These are phyloP conservation scores for Coniochaeta hoffmannii DNA, from an alignment of 2,329 filamentous ascomycete genomes.

Conservation along the genomic window DNA sequence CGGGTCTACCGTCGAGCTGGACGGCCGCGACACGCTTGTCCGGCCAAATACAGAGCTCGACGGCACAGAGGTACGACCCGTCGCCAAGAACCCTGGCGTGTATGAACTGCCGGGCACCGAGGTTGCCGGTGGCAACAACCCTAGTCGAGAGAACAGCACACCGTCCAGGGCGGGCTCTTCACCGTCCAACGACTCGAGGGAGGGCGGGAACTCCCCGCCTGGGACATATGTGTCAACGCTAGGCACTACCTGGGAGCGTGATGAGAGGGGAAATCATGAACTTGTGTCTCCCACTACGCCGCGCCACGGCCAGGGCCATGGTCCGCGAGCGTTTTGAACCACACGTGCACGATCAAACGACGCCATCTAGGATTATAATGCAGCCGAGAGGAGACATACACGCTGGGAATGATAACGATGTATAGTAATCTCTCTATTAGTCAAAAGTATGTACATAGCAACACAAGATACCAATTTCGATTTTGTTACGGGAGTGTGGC, in stretches of 20 bases:
- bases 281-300: slow-evolving; percentile 19
- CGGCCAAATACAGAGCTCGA: slow-evolving; percentile 13
- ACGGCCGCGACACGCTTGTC: slow-evolving; percentile 9
- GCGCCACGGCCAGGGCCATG: neutral
- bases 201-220: slow-evolving; percentile 12
- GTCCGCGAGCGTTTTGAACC: slow-evolving; percentile 6
- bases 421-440: neutral
- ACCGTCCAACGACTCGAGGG: slow-evolving; percentile 8
- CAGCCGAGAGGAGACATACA: neutral
- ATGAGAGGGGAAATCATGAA: slow-evolving; percentile 14
- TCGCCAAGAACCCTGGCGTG: slow-evolving; percentile 13
- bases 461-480: neutral
- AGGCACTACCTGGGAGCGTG: slow-evolving; percentile 13
- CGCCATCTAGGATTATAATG: slow-evolving; percentile 22
- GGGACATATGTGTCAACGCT: slow-evolving; percentile 20
- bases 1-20: slow-evolving; percentile 8
- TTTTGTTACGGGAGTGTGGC: neutral
- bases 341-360: neutral
- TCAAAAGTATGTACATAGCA: neutral
- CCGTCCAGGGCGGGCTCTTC: slow-evolving; percentile 9
- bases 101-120: slow-evolving; percentile 19
- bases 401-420: neutral
- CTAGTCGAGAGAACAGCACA: slow-evolving; percentile 2
- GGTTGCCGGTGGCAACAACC: slow-evolving; percentile 2
- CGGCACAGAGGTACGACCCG: slow-evolving; percentile 11